Base-by-base conservation (phyloP, 1,284 basidiomycete genomes). In the Pulveroboletus ridleyi region DNA sequence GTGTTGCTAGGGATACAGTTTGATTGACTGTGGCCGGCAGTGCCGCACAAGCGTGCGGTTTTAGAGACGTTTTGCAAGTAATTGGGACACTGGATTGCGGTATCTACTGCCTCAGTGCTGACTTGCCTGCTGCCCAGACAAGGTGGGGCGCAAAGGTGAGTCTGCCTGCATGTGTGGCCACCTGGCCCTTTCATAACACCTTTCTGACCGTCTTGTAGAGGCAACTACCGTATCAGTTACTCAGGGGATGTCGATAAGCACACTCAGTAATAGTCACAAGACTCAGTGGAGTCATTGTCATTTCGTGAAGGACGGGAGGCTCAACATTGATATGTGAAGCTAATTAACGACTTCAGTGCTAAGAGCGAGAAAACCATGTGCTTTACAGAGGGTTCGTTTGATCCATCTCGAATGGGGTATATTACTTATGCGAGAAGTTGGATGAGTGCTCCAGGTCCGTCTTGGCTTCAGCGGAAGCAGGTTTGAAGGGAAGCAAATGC, bases 21-120 rank as follows among this genome's bases (percentile, higher is more conserved):
- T 14, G 39, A n/a, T 50, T 53, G 49, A 58, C 29, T 49, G 50
- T 72, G 94, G 94, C 91, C 58, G 92, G 94, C 47, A 96, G 95
- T 80, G 96, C 94, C 4, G 90, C 80, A 47, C 95, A 97, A 77
- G 95, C 95, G 0, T 96, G 95, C 74, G 92, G 89, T 7, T 96
- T 91, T 83, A 86, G 95, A 46, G 95, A 98, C 76, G 81, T 82
- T 56, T 92, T 92, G 76, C 83, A 87, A 13, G 89, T 93, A 68
- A 96, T 96, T 75, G 81, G 84, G 5, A 81, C 84, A 8, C 74
- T 85, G 62, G 84, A 89, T 56, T 98, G 90, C 78, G 84, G 84
- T 53, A 89, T 98, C 52, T 96, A 94, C 77, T 95, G 95, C 66
- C 79, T 98, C 65, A 95, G 93, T 71, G 90, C 90, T 29, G 96